Percentiles rank a stretch among this genome's conserved stretches.
These are phyloP conservation scores for Blepharisma undulans DNA, from an alignment of 169 alveolate genomes.

Conservation along the genomic window DNA sequence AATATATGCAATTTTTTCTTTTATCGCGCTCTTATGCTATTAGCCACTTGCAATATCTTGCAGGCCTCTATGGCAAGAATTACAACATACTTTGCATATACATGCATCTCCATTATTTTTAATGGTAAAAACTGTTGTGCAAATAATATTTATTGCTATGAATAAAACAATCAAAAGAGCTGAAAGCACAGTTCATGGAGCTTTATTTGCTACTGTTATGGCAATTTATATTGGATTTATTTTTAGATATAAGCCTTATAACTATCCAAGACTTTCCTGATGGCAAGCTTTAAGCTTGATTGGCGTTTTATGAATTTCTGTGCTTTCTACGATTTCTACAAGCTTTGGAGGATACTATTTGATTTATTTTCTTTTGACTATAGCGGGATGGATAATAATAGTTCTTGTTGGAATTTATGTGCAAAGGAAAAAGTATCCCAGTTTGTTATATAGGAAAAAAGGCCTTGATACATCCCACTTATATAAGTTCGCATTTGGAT, in stretches of 20 bases:
- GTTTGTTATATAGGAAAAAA: neutral
- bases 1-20: too few species aligned
- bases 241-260: neutral
- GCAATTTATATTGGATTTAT: neutral
- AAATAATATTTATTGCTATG: neutral
- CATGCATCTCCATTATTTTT: neutral
- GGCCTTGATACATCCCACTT: too few species aligned
- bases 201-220: neutral
- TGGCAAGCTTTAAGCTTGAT: neutral
- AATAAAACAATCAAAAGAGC: neutral
- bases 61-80: conserved; percentile 14
- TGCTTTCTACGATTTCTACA: neutral
- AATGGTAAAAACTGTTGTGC: conserved; percentile 2
- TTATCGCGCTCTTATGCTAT: conserved; percentile 1
- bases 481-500: too few species aligned
- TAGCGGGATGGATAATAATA: neutral
- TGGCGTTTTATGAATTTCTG: neutral
- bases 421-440: neutral
- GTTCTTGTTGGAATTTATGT: neutral
- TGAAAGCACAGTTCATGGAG: neutral
- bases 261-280: conserved; percentile 4
- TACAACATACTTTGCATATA: neutral
- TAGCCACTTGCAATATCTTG: neutral
- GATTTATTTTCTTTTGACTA: neutral
- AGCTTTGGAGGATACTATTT: neutral